Evolutionary conservation across 2,329 filamentous ascomycete species (phyloP), one percentile per base, ranked within the genome.

Genomic region (Nothomitra cinnamomea): DNA sequence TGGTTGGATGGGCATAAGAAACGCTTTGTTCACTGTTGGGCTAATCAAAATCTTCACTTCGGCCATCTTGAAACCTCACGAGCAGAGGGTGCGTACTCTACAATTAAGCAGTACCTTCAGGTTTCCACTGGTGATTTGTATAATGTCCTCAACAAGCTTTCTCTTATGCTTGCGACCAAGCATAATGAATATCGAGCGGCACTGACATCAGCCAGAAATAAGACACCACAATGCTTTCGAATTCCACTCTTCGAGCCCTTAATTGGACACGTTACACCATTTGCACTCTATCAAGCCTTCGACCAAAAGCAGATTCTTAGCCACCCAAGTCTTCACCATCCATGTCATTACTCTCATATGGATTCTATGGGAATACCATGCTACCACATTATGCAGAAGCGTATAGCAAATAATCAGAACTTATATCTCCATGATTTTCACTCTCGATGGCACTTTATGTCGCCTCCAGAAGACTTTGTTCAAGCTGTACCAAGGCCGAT

Each of bases 21-120:
- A 25, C 3, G 21, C 2, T 47, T n/a, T n/a, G n/a, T n/a, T n/a
- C n/a, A n/a, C n/a, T n/a, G n/a, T n/a, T n/a, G n/a, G n/a, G n/a
- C n/a, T 47, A n/a, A 51, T 51, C 15, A 6, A 15, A 12, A 51
- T 51, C 22, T 36, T 22, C 49, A 51, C 25, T 51, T 51, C 19
- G 49, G 49, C 13, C 5, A 36, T 36, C 10, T 10, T 3, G 49
- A 36, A 21, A 51, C 49, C 5, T 51, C 49, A 24, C 19, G 36
- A 51, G 49, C 13, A 13, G 32, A 51, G 19, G 36, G 17, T 25
- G 49, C 49, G 15, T 28, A 51, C 36, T 51, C 49, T 2, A n/a
- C 32, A 15, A 12, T 51, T 2, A n/a, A n/a, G n/a, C n/a, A n/a
- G n/a, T n/a, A n/a, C n/a, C n/a, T n/a, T n/a, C n/a, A n/a, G n/a